phyloP scores from a whole-genome alignment of 768 basidiomycete species.

The Coprinopsis sp. region DNA sequence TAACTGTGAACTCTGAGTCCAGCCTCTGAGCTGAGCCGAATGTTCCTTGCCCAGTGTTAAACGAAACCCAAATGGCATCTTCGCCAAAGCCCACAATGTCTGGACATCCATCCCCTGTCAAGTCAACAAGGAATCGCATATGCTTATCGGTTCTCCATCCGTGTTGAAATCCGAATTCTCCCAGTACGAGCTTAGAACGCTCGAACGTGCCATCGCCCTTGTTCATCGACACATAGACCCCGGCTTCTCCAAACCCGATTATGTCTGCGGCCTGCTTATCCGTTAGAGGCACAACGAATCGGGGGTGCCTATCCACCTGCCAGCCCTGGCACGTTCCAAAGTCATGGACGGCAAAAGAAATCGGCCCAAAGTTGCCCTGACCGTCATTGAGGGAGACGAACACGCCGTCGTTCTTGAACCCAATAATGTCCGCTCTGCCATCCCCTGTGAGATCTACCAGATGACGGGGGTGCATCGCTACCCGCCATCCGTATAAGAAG shows the following conservation, averaged over 20 bases:
- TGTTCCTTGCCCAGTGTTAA: conserved; percentile 1
- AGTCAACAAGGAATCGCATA: not conserved
- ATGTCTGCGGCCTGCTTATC: not conserved
- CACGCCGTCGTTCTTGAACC: no score
- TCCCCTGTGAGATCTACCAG: no score
- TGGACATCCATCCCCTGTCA: not conserved
- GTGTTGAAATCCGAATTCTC: conserved; percentile 1
- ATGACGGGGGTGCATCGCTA: no score
- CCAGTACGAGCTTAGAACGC: not conserved
- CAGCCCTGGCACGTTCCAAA: not conserved
- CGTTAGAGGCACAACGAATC: not conserved
- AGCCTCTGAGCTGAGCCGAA: not conserved
- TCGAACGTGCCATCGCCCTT: conserved; percentile 5
- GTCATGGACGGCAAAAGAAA: not conserved
- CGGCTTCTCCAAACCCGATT: not conserved
- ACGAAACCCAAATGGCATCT: not conserved
- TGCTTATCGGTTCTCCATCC: conserved; percentile 4
- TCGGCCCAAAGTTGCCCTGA: no score
- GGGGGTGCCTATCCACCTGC: not conserved
- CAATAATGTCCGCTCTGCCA: no score
- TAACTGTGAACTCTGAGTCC: not conserved
- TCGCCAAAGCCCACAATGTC: conserved; percentile 5
- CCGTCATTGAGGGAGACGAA: no score
- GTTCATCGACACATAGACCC: conserved; percentile 1
- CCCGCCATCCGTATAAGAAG: no score